Evolutionary conservation across 805 yeast species (phyloP), one percentile per base, ranked within the genome.

Genomic region (Sugiyamaella boreocaroliniensis): DNA sequence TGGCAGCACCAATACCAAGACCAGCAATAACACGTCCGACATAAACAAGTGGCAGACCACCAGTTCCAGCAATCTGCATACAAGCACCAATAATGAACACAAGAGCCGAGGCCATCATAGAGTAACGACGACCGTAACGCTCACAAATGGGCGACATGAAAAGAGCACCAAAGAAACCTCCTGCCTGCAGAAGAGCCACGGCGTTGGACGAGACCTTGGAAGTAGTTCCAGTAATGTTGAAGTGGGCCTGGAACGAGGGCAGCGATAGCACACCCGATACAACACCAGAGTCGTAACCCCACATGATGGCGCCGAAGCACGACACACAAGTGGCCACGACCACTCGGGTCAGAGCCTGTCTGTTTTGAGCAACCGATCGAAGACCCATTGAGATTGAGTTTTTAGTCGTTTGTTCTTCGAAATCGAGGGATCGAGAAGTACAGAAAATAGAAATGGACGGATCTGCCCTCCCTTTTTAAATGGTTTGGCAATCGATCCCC

Each of bases 1-100:
- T 70, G 29, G 77, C 73, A 12, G 76, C 75, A 1, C 83, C 83
- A 51, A 77, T 76, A 18, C 80, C 81, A 4, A 79, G 47, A 4
- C 83, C 83, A 19, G 77, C 69, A 46, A 78, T 59, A 32, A 74
- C 75, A 55, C 83, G 69, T 9, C 83, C 83, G 1, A 78, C 76
- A 55, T 77, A 77, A 46, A 77, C 70, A 62, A 74, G 74, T 10
- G 71, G 72, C 0, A 76, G 61, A 12, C 68, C 63, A 45, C 58
- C 59, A 18, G 67, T 71, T 12, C 76, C 73, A 5, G 76, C 78
- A 34, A 77, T 64, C 45, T 66, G 69, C 47, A 66, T 45, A 26
- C 54, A 43, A 15, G 66, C 68, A 47, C 69, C 69, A 37, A 65
- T 45, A 40, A 49, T 16, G 54, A 63, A 65, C 10, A 62, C 71